These are phyloP conservation scores for Quercus ilex DNA, from an alignment of 306 rosid species.

Conservation along the genomic window DNA sequence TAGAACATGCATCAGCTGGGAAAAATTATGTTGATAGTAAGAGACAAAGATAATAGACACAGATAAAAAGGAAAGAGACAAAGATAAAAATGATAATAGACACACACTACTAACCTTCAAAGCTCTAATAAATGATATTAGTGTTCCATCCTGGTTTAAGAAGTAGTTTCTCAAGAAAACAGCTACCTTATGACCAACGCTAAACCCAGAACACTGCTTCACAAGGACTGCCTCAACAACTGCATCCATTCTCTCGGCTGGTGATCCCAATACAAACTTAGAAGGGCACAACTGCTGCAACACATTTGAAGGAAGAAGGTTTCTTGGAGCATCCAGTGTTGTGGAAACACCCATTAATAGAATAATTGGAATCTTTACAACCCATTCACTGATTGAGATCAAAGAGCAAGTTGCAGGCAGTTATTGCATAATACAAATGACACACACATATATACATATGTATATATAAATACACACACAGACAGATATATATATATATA, in stretches of 20 bases:
- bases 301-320: slow-evolving; percentile 64
- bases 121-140: slow-evolving; percentile 83
- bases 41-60: slow-evolving; percentile 11
- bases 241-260: slow-evolving; percentile 87
- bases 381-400: slow-evolving; percentile 74
- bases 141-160: slow-evolving; percentile 87
- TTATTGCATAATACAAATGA: not conserved
- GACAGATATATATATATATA: too few species aligned
- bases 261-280: slow-evolving; percentile 67
- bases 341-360: slow-evolving; percentile 87
- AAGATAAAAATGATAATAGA: slow-evolving; percentile 13
- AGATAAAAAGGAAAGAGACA: slow-evolving; percentile 11
- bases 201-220: slow-evolving; percentile 56
- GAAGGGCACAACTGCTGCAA: slow-evolving; percentile 61
- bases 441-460: not conserved
- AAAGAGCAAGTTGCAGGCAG: slow-evolving; percentile 11
- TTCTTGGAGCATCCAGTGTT: slow-evolving; percentile 67
- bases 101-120: slow-evolving; percentile 63
- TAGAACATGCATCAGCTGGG: slow-evolving; percentile 22
- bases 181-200: slow-evolving; percentile 82
- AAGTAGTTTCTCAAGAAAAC: slow-evolving; percentile 74
- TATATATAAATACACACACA: not conserved
- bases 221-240: slow-evolving; percentile 83
- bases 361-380: slow-evolving; percentile 71
- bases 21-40: slow-evolving; percentile 2